A percentile compares a stretch with the other conserved stretches of the same genome.
These are phyloP conservation scores for Quercus suber DNA, from an alignment of 306 rosid genomes.

Conservation along the genomic window DNA sequence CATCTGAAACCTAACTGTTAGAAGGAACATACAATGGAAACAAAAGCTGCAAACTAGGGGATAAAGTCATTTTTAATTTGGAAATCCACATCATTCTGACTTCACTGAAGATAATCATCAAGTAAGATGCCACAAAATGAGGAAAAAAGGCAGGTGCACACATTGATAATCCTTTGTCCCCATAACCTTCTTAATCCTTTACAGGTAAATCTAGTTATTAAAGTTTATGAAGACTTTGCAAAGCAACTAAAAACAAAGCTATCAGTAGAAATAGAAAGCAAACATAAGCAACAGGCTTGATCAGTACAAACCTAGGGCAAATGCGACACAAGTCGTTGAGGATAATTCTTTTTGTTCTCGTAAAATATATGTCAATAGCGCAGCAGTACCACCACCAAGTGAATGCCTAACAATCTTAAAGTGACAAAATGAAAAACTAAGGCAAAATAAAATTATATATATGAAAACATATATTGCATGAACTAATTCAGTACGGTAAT, in stretches of 20 bases:
- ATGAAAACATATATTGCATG: not conserved
- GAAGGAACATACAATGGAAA: not conserved
- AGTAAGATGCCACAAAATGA: not conserved
- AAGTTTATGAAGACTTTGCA: not conserved
- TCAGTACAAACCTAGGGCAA: conserved; percentile 76
- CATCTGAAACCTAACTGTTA: not conserved
- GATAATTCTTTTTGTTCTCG: conserved; percentile 83
- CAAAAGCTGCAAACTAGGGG: not conserved
- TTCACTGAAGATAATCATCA: not conserved
- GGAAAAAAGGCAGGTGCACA: not conserved
- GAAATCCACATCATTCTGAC: not conserved
- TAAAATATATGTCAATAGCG: conserved; percentile 77
- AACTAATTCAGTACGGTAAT: not conserved
- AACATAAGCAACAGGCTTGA: not conserved
- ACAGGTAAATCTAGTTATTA: not conserved
- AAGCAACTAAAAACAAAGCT: not conserved
- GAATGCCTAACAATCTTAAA: conserved; percentile 88
- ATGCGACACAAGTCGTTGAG: conserved; percentile 66
- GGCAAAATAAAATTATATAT: not conserved
- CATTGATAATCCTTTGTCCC: not conserved
- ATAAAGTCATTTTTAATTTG: not conserved
- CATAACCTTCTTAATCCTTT: too few relatives aligned
- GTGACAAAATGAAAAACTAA: conserved; percentile 2
- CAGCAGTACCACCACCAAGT: conserved; percentile 98
- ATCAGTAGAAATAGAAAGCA: not conserved